These are phyloP conservation scores for Sclerospora graminicola DNA, from an alignment of 352 stramenopile species.

Conservation along the genomic window DNA sequence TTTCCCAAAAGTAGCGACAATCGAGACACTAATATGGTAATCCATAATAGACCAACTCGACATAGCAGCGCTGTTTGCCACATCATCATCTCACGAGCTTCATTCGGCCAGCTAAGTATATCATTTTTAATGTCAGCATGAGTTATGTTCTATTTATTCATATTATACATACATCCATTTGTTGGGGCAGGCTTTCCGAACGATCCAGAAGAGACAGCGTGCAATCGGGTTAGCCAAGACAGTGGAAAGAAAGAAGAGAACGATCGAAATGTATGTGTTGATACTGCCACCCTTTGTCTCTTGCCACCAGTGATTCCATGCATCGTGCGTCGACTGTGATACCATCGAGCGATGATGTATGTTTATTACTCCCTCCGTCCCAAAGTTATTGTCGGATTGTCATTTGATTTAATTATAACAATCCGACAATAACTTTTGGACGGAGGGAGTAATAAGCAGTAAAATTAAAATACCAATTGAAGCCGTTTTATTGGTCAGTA, in stretches of 20 bases:
- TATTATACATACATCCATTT: constrained; percentile 38
- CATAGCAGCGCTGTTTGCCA: constrained; percentile 67
- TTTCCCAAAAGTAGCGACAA: constrained; percentile 52
- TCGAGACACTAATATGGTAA: constrained; percentile 43
- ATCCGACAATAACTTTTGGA: too few relatives aligned
- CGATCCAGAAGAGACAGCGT: constrained; percentile 52
- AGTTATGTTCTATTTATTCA: background rate
- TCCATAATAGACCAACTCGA: constrained; percentile 56
- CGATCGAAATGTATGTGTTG: constrained; percentile 55
- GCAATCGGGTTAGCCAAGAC: constrained; percentile 59
- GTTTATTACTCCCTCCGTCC: too few relatives aligned
- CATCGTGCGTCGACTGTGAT: constrained; percentile 40
- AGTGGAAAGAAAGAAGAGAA: constrained; percentile 71
- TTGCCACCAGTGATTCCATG: constrained; percentile 49
- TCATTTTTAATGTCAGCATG: background rate
- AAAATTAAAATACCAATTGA: too few relatives aligned
- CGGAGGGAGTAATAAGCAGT: too few relatives aligned
- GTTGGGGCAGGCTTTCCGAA: constrained; percentile 40
- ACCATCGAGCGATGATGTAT: too few relatives aligned
- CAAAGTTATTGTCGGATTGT: too few relatives aligned
- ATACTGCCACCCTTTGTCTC: constrained; percentile 35
- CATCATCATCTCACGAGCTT: constrained; percentile 52
- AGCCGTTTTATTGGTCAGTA: too few relatives aligned
- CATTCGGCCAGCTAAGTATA: constrained; percentile 43
- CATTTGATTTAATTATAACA: too few relatives aligned